Conservation (phyloP, 257 asterid species). For the Knoxia roxburghii region DNA sequence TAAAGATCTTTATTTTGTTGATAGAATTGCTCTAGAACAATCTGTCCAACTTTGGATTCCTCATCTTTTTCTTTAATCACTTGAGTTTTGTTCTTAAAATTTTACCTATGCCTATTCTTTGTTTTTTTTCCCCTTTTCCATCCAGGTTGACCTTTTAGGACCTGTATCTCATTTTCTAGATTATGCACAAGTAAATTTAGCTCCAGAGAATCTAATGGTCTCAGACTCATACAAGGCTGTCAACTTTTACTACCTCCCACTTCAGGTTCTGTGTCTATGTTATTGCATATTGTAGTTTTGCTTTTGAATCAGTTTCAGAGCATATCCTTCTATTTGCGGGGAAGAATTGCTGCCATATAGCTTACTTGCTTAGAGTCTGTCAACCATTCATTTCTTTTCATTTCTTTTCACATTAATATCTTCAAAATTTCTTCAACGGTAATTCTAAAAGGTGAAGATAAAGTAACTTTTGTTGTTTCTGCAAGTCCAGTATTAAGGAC, state of each 20-base stretch:
- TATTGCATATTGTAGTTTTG: too few relatives aligned
- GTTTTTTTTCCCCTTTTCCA: too few relatives aligned
- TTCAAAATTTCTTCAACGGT: too few relatives aligned
- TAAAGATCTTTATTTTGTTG: background rate
- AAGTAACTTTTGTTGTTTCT: too few relatives aligned
- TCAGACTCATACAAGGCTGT: slow-evolving; percentile 60
- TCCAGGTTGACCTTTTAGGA: slow-evolving; percentile 92
- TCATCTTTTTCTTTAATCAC: background rate
- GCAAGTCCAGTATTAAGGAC: too few relatives aligned
- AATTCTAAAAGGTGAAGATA: too few relatives aligned
- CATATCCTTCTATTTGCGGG: too few relatives aligned
- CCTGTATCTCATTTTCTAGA: slow-evolving; percentile 91
- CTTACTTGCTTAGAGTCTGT: too few relatives aligned
- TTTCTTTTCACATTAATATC: too few relatives aligned
- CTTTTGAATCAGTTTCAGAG: too few relatives aligned
- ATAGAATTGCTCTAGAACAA: background rate
- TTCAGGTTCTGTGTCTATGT: slow-evolving; percentile 51
- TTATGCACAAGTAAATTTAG: slow-evolving; percentile 71
- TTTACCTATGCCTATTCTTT: background rate
- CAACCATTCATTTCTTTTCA: too few relatives aligned
- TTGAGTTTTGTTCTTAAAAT: background rate
- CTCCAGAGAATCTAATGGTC: slow-evolving; percentile 62
- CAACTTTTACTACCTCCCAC: slow-evolving; percentile 77
- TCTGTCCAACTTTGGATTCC: background rate
- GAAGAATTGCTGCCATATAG: too few relatives aligned